Percentiles rank a stretch among this genome's conserved stretches.
Evolutionary conservation across 331 rosid genomes (phyloP).

Genomic region (Spiraea crenata): DNA sequence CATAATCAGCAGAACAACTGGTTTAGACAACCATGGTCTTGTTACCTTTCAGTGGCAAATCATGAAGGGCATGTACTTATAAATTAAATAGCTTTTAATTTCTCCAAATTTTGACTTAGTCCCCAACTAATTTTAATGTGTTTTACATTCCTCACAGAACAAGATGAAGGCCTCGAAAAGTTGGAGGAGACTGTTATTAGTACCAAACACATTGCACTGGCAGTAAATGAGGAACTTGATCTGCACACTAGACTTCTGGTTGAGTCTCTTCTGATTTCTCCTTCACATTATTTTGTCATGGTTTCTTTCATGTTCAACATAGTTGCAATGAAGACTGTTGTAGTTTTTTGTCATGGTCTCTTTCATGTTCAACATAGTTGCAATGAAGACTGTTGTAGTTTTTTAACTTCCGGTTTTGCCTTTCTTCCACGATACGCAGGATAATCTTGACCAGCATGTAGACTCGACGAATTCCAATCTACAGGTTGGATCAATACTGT

Average conservation of each 20-base stretch:
- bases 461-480: constrained; percentile 38
- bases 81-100: background rate
- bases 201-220: constrained; percentile 51
- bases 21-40: constrained; percentile 36
- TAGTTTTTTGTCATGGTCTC: background rate
- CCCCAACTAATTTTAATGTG: constrained; percentile 14
- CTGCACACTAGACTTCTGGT: constrained; percentile 42
- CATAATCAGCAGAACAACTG: constrained; percentile 28
- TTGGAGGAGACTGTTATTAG: constrained; percentile 41
- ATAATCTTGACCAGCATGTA: constrained; percentile 38
- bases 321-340: background rate
- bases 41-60: constrained; percentile 41
- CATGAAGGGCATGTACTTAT: constrained; percentile 30
- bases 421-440: constrained; percentile 19
- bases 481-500: constrained; percentile 26
- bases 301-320: background rate
- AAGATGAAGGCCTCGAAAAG: constrained; percentile 43
- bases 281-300: background rate
- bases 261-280: constrained; percentile 1
- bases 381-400: background rate
- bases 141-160: constrained; percentile 32
- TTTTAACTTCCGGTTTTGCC: background rate
- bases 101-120: background rate
- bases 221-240: constrained; percentile 45
- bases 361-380: background rate